phyloP scores from a whole-genome alignment of 495 filamentous ascomycete genomes.

The Tuber umbilicatum region DNA sequence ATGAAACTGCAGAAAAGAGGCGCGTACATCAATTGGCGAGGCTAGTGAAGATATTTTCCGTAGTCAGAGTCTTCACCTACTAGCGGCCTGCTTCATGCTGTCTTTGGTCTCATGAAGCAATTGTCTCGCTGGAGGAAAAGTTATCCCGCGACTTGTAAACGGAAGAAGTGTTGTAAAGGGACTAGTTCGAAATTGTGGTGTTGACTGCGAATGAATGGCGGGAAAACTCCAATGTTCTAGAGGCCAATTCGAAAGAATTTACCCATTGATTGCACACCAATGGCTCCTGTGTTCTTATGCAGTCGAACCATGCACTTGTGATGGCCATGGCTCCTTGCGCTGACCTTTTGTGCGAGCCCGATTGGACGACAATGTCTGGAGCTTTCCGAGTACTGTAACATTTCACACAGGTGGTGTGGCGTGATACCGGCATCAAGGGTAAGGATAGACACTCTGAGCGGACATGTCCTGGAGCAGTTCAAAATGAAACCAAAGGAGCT shows the following conservation, averaged over 20 bases:
- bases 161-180: not conserved
- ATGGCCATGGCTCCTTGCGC: not conserved
- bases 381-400: too few relatives aligned
- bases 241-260: not conserved
- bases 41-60: not conserved
- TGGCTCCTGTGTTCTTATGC: not conserved
- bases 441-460: not conserved
- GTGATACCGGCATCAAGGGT: not conserved
- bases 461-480: not conserved
- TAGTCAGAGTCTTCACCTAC: not conserved
- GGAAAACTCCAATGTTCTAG: not conserved
- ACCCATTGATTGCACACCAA: not conserved
- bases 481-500: not conserved
- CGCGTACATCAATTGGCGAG: not conserved
- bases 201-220: not conserved
- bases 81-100: not conserved
- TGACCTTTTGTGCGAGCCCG: not conserved
- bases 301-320: not conserved
- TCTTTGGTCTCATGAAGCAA: not conserved
- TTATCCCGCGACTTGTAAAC: not conserved
- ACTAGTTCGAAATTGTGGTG: not conserved
- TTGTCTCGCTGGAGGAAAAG: not conserved
- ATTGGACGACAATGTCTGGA: not conserved
- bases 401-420: not conserved
- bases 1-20: not conserved